phyloP scores from a whole-genome alignment of 2,329 filamentous ascomycete genomes.

The Clarireedia paspali region DNA sequence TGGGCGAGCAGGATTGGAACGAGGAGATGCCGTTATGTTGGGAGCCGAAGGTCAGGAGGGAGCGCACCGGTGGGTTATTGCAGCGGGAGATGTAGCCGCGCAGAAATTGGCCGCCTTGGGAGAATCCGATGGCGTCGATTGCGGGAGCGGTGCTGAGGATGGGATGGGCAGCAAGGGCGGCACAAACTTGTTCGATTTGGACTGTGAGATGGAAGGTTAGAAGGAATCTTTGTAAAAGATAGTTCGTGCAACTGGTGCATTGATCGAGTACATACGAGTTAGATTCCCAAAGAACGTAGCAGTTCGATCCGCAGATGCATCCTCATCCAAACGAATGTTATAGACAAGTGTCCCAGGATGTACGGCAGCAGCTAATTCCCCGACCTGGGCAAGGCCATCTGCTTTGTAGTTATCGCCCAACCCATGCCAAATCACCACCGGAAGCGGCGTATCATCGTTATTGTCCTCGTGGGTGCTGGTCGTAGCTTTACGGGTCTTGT shows the following conservation, averaged over 20 bases:
- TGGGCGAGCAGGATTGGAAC: slow-evolving; percentile 64
- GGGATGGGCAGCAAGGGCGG: slow-evolving; percentile 64
- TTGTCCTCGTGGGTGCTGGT: slow-evolving; percentile 17
- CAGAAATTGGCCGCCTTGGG: slow-evolving; percentile 94
- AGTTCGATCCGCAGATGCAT: slow-evolving; percentile 61
- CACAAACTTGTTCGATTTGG: slow-evolving; percentile 72
- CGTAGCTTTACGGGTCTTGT: neutral
- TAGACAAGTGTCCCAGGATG: slow-evolving; percentile 84
- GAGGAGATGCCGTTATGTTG: slow-evolving; percentile 77
- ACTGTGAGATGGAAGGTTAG: neutral
- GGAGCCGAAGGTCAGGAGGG: slow-evolving; percentile 61
- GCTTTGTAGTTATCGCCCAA: slow-evolving; percentile 67
- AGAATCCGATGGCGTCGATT: slow-evolving; percentile 89
- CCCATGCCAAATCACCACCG: slow-evolving; percentile 91
- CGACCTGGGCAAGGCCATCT: slow-evolving; percentile 66
- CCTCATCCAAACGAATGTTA: slow-evolving; percentile 59
- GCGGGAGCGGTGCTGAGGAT: slow-evolving; percentile 76
- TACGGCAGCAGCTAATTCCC: slow-evolving; percentile 59
- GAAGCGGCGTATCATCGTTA: slow-evolving; percentile 61
- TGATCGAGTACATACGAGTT: slow-evolving; percentile 33
- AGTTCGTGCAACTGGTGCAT: neutral
- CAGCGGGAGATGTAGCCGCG: slow-evolving; percentile 84
- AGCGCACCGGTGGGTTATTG: slow-evolving; percentile 51
- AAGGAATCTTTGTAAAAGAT: neutral
- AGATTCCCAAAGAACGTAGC: slow-evolving; percentile 91